Evolutionary conservation across 2,329 filamentous ascomycete genomes (phyloP).

Genomic region (Thielaviopsis ethacetica): DNA sequence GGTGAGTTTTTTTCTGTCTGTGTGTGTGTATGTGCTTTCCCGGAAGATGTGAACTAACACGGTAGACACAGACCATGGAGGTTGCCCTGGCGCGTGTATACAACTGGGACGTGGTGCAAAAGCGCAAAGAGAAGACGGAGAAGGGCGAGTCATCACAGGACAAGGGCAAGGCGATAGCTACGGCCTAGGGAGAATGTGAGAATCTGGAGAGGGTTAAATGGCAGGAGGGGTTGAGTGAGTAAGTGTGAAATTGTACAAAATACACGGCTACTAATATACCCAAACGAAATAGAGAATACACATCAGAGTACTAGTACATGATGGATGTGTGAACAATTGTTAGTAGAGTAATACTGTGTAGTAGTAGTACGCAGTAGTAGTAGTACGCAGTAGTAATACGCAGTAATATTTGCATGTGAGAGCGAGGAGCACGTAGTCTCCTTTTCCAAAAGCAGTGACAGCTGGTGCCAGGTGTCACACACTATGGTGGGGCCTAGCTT

Average conservation of each 20-base stretch:
- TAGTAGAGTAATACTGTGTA: too few relatives aligned
- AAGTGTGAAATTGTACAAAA: background rate
- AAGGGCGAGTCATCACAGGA: constrained; percentile 30
- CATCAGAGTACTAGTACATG: too few relatives aligned
- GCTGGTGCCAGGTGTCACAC: background rate
- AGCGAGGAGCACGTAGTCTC: background rate
- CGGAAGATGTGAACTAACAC: too few relatives aligned
- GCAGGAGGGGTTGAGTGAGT: background rate
- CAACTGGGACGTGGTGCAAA: constrained; percentile 96
- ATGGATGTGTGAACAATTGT: too few relatives aligned
- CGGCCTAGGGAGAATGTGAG: background rate
- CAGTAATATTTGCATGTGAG: background rate
- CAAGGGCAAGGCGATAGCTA: constrained; percentile 19
- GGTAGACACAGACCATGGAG: constrained; percentile 59
- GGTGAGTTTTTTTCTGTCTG: constrained; percentile 31
- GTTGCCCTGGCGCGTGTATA: constrained; percentile 95
- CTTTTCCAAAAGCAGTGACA: background rate
- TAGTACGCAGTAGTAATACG: too few relatives aligned
- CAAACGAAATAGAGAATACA: background rate
- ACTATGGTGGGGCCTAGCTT: too few relatives aligned
- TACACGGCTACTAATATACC: background rate
- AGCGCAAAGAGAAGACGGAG: constrained; percentile 72
- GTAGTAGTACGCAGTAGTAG: too few relatives aligned
- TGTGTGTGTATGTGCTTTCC: too few relatives aligned
- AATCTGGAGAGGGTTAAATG: background rate